Evolutionary conservation across 2,329 filamentous ascomycete species (phyloP).

Genomic region (Sporothrix brasiliensis): DNA sequence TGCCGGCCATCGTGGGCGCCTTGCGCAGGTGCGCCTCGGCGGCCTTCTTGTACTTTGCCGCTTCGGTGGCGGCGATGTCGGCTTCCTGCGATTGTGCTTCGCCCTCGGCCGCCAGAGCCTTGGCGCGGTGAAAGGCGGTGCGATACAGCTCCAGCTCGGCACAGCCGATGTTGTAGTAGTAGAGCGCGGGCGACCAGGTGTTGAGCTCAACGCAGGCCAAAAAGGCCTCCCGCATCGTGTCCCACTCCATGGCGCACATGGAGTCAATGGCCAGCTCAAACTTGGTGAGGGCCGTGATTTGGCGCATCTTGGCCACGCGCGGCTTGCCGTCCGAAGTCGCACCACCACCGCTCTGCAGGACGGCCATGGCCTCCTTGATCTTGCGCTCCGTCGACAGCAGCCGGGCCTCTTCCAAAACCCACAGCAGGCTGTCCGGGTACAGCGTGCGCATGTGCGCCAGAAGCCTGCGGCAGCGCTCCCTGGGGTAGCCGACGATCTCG

Average conservation of each 20-base stretch:
- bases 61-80: constrained; percentile 39
- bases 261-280: constrained; percentile 81
- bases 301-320: constrained; percentile 74
- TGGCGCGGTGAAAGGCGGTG: constrained; percentile 52
- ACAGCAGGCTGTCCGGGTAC: constrained; percentile 81
- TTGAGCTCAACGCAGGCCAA: constrained; percentile 76
- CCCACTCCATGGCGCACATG: constrained; percentile 79
- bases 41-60: constrained; percentile 60
- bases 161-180: constrained; percentile 83
- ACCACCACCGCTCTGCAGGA: constrained; percentile 53
- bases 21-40: constrained; percentile 72
- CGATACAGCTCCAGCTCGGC: constrained; percentile 84
- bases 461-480: constrained; percentile 65
- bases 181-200: constrained; percentile 86
- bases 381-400: constrained; percentile 69
- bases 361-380: constrained; percentile 66
- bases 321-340: constrained; percentile 41
- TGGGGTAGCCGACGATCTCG: constrained; percentile 72
- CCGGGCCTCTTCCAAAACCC: constrained; percentile 85
- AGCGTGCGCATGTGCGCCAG: constrained; percentile 72
- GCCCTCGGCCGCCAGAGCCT: constrained; percentile 26
- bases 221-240: constrained; percentile 73
- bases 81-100: constrained; percentile 41
- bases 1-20: constrained; percentile 73
- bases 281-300: constrained; percentile 79